Evolutionary conservation across 2,329 filamentous ascomycete genomes (phyloP).

Genomic region (Xylariomycetidae sp.): DNA sequence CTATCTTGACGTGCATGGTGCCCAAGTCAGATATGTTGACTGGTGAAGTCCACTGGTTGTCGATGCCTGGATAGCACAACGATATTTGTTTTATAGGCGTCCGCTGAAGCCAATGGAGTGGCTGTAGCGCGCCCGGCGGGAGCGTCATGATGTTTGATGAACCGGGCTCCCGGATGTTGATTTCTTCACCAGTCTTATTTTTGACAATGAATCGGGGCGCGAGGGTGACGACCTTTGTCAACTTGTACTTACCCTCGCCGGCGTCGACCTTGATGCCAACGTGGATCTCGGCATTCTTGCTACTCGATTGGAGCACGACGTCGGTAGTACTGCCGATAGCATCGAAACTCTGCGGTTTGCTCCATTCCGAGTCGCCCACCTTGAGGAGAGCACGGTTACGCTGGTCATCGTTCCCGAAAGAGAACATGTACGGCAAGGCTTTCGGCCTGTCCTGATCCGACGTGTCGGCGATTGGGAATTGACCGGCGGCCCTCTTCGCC

Average conservation of each 20-base stretch:
- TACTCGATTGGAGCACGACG: conserved; percentile 71
- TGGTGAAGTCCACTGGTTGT: conserved; percentile 95
- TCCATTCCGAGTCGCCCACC: conserved; percentile 89
- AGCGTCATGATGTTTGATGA: conserved; percentile 81
- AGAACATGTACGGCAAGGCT: conserved; percentile 92
- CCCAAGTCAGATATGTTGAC: conserved; percentile 97
- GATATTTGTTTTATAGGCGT: conserved; percentile 82
- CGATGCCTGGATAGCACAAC: conserved; percentile 86
- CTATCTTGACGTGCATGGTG: conserved; percentile 87
- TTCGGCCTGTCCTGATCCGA: conserved; percentile 57
- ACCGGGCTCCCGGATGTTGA: conserved; percentile 86
- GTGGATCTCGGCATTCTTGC: conserved; percentile 76
- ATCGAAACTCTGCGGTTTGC: conserved; percentile 96
- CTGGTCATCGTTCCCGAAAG: conserved; percentile 80
- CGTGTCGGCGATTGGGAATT: conserved; percentile 54
- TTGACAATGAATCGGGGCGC: conserved; percentile 90
- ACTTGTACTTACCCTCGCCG: conserved; percentile 94
- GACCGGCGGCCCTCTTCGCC: conserved; percentile 77
- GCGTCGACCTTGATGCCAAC: conserved; percentile 84
- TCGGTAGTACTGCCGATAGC: conserved; percentile 92
- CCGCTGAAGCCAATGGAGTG: conserved; percentile 85
- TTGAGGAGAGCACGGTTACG: conserved; percentile 87
- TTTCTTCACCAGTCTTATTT: conserved; percentile 84
- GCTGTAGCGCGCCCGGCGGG: conserved; percentile 72
- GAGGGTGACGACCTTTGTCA: conserved; percentile 92